Base-by-base conservation (phyloP, 768 basidiomycete genomes). In the Gautieria morchelliformis region DNA sequence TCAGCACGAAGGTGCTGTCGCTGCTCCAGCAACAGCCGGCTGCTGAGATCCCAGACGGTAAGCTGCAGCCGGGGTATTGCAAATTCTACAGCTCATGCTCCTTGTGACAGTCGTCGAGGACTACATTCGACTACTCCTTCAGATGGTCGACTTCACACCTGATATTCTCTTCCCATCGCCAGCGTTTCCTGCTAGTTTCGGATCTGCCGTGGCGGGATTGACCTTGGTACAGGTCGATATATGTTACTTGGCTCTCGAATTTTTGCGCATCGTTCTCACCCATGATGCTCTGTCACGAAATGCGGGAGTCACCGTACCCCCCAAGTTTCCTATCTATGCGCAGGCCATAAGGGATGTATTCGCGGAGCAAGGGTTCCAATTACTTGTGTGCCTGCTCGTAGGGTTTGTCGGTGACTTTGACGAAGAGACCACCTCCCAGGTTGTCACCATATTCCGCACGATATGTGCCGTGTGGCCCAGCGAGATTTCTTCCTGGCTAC, bases 321-420 rank as follows among this genome's bases (percentile, higher is more conserved):
- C 84, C 2, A 86, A 85, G 64, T 85, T 77, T 63, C 71, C 79
- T 1, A 62, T 77, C 14, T 91, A 85, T 66, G 81, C 84, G 0
- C 66, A 76, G 9, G 73, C 82, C 42, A 88, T 93, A 63, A 76
- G 75, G 30, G 69, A 69, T 4, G 78, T 81, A 37, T 69, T 93
- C 47, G 76, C 81, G 54, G 82, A 83, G 60, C 83, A 89, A 67
- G 92, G 93, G 4, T 78, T 79, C 54, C 79, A 81, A 63, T 75
- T 98, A 15, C 67, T 89, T 15, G 78, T 78, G 14, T 81, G 81
- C 61, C 68, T 93, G 30, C 73, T 98, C 53, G 71, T 77, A 19
- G 95, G 96, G 4, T 74, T 97, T 27, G 83, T 90, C 4, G 84
- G 87, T 20, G 85, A 88, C 60, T 98, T 94, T 68, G 90, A 91